Conservation (phyloP, 202 grass and related monocot species). For the Setaria viridis region DNA sequence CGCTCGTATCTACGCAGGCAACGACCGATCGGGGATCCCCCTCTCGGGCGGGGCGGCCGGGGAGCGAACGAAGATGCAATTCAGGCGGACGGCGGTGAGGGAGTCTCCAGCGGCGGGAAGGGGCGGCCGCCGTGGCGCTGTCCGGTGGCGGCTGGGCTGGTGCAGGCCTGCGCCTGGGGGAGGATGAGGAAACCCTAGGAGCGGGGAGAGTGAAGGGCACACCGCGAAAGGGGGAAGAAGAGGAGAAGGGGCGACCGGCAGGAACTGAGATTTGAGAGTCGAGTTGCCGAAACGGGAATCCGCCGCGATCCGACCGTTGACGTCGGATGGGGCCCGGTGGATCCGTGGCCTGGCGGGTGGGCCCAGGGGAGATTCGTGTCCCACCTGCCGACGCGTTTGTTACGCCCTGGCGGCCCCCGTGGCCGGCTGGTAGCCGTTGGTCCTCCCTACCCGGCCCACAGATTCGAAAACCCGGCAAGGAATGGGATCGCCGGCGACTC, state of each 20-base stretch:
- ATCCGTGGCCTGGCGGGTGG: not conserved
- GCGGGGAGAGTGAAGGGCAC: not conserved
- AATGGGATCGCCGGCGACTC: not conserved
- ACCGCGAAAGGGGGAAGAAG: not conserved
- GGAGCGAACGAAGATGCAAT: not conserved
- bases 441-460: not conserved
- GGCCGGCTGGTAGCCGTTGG: constrained; percentile 16
- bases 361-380: not conserved
- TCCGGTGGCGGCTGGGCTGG: not conserved
- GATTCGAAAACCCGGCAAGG: not conserved
- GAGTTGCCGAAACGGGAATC: constrained; percentile 5
- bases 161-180: not conserved
- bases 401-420: not conserved
- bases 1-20: constrained; percentile 11
- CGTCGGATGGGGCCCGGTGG: not conserved
- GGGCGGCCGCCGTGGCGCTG: not conserved
- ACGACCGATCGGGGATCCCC: not conserved
- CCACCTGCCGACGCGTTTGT: constrained; percentile 6
- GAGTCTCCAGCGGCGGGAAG: not conserved
- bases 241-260: not conserved
- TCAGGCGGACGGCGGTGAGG: not conserved
- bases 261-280: constrained; percentile 19
- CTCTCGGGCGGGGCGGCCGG: not conserved
- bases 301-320: constrained; percentile 42
- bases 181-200: constrained; percentile 43